Evolutionary conservation across 208 protist species (phyloP).

Genomic region (Trypanosoma boissoni): DNA sequence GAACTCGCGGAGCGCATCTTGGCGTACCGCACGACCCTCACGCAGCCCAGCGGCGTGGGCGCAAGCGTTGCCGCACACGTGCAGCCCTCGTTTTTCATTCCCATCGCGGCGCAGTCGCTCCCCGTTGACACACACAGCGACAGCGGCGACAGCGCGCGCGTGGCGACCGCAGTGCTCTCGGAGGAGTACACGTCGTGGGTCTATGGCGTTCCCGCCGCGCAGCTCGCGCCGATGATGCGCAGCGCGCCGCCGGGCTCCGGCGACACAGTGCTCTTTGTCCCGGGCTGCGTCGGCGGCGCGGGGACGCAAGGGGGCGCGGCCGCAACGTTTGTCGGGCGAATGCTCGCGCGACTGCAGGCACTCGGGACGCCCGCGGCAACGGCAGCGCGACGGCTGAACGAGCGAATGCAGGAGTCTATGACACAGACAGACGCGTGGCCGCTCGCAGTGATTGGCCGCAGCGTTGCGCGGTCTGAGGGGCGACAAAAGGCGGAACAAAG

Average conservation of each 20-base stretch:
- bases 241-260: not conserved
- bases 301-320: not conserved
- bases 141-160: not conserved
- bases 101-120: conserved; percentile 21
- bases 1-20: conserved; percentile 31
- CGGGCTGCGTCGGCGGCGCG: too few relatives aligned
- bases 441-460: conserved; percentile 7
- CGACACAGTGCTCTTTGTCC: conserved; percentile 28
- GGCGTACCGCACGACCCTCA: conserved; percentile 43
- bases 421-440: conserved; percentile 26
- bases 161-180: not conserved
- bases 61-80: too few relatives aligned
- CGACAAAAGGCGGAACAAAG: too few relatives aligned
- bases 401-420: conserved; percentile 51
- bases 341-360: conserved; percentile 14
- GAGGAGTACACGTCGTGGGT: conserved; percentile 50
- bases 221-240: conserved; percentile 23
- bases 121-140: not conserved
- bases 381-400: conserved; percentile 60
- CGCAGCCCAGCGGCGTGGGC: conserved; percentile 26
- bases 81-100: conserved; percentile 19
- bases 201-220: conserved; percentile 47
- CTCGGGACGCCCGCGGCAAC: conserved; percentile 47
- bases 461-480: too few relatives aligned
- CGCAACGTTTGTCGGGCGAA: conserved; percentile 14